Evolutionary conservation across 495 filamentous ascomycete genomes (phyloP), one percentile per base, ranked within the genome.

Genomic region (Penicillium daleae): DNA sequence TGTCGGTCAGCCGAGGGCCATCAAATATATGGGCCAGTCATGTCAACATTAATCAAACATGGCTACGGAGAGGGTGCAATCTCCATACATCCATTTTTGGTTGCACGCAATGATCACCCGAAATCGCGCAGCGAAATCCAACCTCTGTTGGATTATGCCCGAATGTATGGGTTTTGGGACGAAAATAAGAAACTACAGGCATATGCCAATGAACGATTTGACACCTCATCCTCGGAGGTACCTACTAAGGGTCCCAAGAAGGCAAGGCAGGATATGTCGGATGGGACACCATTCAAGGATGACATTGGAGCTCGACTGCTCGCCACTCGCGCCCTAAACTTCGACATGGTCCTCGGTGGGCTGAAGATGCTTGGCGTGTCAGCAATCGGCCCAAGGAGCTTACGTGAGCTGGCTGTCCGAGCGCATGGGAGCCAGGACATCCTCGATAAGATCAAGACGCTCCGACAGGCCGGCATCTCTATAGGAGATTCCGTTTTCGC

Each of bases 381-480:
- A 37, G 74, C 78, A 21, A 88, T 95, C 61, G 91, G 92, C 9
- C 89, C 91, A 1, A 76, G 89, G 12, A 87, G 90, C 4, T 59
- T 95, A 50, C 87, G 90, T 51, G 86, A 91, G 35, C 82, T 96
- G 72, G 89, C 86, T 12, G 62, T 85, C 4, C 79, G 90, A 66
- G 82, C 89, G 22, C 71, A 78, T 21, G 82, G 81, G 2, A 66
- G 85, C 2, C 74, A 80, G 22, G 80, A 82, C 10, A 72, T 94
- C 46, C 59, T 80, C 17, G 65, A 76, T 5, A 85, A 83, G 32
- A 80, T 93, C 35, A 74, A 78, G 19, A 76, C 82, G 44, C 77
- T 95, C 12, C 74, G 81, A 48, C 66, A 80, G 53, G 77, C 80
- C 3, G 85, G 84, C 0, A 89, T 94, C n/a, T 78, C 80, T 0